These are phyloP conservation scores for Beta macrorhiza DNA, from an alignment of 179 eudicot species.

Conservation along the genomic window DNA sequence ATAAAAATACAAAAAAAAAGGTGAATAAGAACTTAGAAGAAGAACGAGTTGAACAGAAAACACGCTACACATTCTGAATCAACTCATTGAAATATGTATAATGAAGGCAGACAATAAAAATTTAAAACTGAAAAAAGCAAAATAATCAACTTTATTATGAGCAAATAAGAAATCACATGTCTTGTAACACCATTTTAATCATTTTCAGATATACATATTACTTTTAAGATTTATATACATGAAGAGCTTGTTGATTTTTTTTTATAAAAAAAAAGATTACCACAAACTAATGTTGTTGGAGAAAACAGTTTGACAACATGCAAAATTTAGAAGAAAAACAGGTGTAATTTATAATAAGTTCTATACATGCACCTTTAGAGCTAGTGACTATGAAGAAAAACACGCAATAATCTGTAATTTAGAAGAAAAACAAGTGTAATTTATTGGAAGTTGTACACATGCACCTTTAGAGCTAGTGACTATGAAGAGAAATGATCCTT, in stretches of 20 bases:
- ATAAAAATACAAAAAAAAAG: not conserved
- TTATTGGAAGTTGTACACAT: not conserved
- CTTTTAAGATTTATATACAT: too few relatives aligned
- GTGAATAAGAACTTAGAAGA: not conserved
- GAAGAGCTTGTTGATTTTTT: too few relatives aligned
- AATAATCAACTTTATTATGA: not conserved
- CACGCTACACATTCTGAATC: not conserved
- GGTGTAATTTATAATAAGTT: too few relatives aligned
- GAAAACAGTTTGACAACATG: too few relatives aligned
- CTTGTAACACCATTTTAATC: not conserved
- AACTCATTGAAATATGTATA: not conserved
- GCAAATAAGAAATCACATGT: not conserved
- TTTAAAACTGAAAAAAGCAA: not conserved
- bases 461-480: not conserved
- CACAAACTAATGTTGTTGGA: too few relatives aligned
- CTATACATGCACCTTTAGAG: too few relatives aligned
- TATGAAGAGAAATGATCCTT: conserved; percentile 16
- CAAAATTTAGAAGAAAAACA: too few relatives aligned
- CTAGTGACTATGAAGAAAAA: too few relatives aligned
- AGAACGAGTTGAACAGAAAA: not conserved
- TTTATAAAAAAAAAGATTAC: too few relatives aligned
- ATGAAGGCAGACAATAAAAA: not conserved
- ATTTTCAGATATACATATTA: too few relatives aligned
- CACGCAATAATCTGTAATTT: too few relatives aligned
- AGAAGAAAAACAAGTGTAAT: conserved; percentile 2